Evolutionary conservation across 129 eudicot species (phyloP), one percentile per base, ranked within the genome.

Genomic region (Logfia minima): DNA sequence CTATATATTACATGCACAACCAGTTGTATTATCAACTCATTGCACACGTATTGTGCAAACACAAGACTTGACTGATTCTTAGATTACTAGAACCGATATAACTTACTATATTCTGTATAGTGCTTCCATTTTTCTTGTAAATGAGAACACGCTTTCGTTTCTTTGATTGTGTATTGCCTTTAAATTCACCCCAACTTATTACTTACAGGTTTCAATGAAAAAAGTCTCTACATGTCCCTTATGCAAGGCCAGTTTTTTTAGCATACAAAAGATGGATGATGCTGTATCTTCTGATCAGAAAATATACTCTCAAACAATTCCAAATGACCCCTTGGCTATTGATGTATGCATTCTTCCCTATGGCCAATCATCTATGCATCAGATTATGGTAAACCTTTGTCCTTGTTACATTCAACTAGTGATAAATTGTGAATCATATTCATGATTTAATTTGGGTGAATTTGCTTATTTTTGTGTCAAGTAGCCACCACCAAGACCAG

Each of bases 271-370:
- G 86, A 86, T 91, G 85, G 94, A 90, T 8, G 96, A 86, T 41
- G 89, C 92, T 43, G 80, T 52, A 66, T 82, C 84, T 56, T 66
- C 81, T 23, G 97, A 89, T 83, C 97, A 95, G 80, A 95, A 89
- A 84, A 84, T 92, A 81, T 95, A 91, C 81, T 89, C 99, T 11
- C 99, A 95, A 83, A 83, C 96, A 23, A 58, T 92, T 77, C 91
- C 95, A 1, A 55, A 58, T 26, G 81, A 84, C 75, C 65, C 79
- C 72, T 75, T 87, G 9, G 71, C 81, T 37, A 85, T 21, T 75
- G 84, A 91, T 76, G 74, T 91, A 55, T 89, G 82, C 81, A 68
- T 94, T 80, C 84, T 89, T 84, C 96, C 93, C 24, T 81, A 80
- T 53, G 74, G 56, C 37, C 85, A 83, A 69, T 23, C 88, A 55